A percentile compares a stretch with the other conserved stretches of the same genome.
Conservation (phyloP, 2,329 filamentous ascomycete genomes). For the Dryadomyces quercivorus region DNA sequence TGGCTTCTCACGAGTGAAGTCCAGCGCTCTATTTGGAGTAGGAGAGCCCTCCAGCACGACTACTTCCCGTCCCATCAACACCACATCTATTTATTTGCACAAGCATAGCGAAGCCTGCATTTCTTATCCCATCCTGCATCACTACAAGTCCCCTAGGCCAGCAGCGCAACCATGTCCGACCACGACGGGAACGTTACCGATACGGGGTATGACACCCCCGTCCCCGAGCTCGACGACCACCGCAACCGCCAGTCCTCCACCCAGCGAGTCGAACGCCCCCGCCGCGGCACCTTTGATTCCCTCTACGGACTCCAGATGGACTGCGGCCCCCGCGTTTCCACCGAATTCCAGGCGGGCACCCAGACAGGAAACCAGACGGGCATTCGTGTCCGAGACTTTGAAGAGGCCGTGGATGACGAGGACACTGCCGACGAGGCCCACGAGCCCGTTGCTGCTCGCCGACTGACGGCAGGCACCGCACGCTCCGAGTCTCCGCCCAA, state of each 20-base stretch:
- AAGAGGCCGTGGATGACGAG: conserved; percentile 74
- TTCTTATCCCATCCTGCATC: background rate
- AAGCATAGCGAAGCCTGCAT: background rate
- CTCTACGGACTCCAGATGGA: conserved; percentile 35
- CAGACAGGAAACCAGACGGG: too few relatives aligned
- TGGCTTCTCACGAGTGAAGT: conserved; percentile 12
- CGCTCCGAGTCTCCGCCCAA: conserved; percentile 82
- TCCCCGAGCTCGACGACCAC: conserved; percentile 80
- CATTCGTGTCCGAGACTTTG: conserved; percentile 62
- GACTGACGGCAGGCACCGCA: conserved; percentile 43
- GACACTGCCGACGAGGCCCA: conserved; percentile 40
- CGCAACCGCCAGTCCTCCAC: conserved; percentile 52
- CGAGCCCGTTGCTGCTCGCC: conserved; percentile 32
- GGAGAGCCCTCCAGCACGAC: background rate
- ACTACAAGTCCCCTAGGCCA: background rate
- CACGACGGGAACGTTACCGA: conserved; percentile 47
- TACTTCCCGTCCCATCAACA: background rate
- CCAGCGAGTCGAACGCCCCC: conserved; percentile 46
- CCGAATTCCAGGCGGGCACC: conserved; percentile 19
- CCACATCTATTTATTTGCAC: background rate
- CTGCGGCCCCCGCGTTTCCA: background rate
- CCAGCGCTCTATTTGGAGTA: conserved; percentile 11
- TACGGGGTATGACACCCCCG: conserved; percentile 58
- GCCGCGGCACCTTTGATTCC: conserved; percentile 65
- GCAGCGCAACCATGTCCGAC: conserved; percentile 51